Percentiles rank a stretch among this genome's conserved stretches.
These are phyloP conservation scores for Xerocomus spinulosus DNA, from an alignment of 768 basidiomycete genomes.

Conservation along the genomic window DNA sequence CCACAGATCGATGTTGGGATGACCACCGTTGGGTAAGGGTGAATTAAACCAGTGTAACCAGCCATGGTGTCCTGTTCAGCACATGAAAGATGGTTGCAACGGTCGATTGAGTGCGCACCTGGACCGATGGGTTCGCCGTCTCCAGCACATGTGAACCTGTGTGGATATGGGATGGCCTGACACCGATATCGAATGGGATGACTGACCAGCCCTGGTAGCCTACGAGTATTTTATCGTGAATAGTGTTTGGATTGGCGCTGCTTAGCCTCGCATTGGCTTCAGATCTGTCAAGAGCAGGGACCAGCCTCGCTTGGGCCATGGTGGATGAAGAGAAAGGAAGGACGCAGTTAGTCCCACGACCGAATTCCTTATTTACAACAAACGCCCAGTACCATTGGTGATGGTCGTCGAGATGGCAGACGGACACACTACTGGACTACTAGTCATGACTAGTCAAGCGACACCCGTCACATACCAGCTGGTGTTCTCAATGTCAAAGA, in stretches of 20 bases:
- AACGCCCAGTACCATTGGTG: too few relatives aligned
- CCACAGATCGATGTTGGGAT: slow-evolving; percentile 73
- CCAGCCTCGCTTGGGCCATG: not conserved
- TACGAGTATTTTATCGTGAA: slow-evolving; percentile 79
- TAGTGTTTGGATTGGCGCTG: slow-evolving; percentile 67
- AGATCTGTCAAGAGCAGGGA: not conserved
- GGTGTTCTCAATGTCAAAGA: too few relatives aligned
- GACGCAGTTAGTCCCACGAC: not conserved
- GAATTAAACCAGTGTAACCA: slow-evolving; percentile 82
- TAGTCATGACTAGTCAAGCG: too few relatives aligned
- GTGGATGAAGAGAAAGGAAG: not conserved
- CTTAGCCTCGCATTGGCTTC: not conserved
- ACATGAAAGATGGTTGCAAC: not conserved
- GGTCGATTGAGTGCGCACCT: slow-evolving; percentile 32
- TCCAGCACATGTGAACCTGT: slow-evolving; percentile 68
- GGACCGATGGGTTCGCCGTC: slow-evolving; percentile 66
- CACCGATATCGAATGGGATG: not conserved
- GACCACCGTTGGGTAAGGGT: slow-evolving; percentile 67
- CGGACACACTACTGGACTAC: too few relatives aligned
- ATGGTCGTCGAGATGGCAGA: too few relatives aligned
- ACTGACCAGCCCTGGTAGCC: slow-evolving; percentile 85
- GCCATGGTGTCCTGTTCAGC: slow-evolving; percentile 60
- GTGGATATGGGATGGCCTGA: not conserved
- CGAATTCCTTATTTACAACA: too few relatives aligned
- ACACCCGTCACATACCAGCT: too few relatives aligned